A percentile compares a stretch with the other conserved stretches of the same genome.
These are phyloP conservation scores for Tolypocladium sp. DNA, from an alignment of 2,329 filamentous ascomycete genomes.

Conservation along the genomic window DNA sequence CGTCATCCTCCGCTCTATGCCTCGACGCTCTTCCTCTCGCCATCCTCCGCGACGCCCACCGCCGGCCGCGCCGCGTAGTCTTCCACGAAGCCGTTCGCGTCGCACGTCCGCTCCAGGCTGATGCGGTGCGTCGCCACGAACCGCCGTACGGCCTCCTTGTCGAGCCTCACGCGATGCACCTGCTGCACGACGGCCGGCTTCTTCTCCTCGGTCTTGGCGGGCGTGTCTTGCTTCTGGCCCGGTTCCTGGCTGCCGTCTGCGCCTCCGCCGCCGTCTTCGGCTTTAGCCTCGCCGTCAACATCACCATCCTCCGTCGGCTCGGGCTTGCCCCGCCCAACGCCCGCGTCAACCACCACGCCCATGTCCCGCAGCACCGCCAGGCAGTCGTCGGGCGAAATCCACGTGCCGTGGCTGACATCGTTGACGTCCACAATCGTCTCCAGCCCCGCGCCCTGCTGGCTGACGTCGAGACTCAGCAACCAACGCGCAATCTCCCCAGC, in stretches of 20 bases:
- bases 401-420: slow-evolving; percentile 67
- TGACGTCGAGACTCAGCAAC: slow-evolving; percentile 38
- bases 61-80: slow-evolving; percentile 47
- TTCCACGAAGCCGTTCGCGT: slow-evolving; percentile 65
- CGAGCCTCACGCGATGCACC: slow-evolving; percentile 40
- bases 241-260: slow-evolving; percentile 8
- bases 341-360: slow-evolving; percentile 56
- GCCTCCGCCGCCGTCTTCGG: background rate
- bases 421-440: slow-evolving; percentile 54
- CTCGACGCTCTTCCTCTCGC: slow-evolving; percentile 11
- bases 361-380: slow-evolving; percentile 71
- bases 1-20: background rate
- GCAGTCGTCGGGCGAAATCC: slow-evolving; percentile 79
- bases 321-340: slow-evolving; percentile 32
- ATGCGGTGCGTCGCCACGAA: slow-evolving; percentile 60
- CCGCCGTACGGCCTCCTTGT: slow-evolving; percentile 47
- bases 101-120: slow-evolving; percentile 56
- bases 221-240: background rate
- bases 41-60: slow-evolving; percentile 23
- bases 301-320: slow-evolving; percentile 11
- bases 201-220: slow-evolving; percentile 16
- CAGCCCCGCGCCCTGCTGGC: slow-evolving; percentile 9
- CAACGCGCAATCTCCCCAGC: slow-evolving; percentile 72
- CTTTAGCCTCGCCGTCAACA: slow-evolving; percentile 8
- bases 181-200: slow-evolving; percentile 10